Evolutionary conservation across 495 filamentous ascomycete genomes (phyloP), one percentile per base, ranked within the genome.

Genomic region (Aspergillus saccharolyticus): DNA sequence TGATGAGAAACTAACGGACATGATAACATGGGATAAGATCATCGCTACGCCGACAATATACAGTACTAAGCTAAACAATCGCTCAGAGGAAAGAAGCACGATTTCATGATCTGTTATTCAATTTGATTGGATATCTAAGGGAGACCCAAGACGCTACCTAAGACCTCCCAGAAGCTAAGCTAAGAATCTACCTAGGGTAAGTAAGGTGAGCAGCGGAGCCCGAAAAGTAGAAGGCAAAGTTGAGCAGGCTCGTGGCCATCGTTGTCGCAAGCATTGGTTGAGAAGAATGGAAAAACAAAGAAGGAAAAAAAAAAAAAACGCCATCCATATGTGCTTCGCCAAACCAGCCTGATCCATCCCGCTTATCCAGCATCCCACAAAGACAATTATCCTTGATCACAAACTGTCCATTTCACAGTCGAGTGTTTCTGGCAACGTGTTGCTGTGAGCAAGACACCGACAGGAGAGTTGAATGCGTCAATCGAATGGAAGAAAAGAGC

Each of bases 101-200:
- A 9, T 5, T 39, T 39, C 5, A 39, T 39, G 4, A 12, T 8
- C 14, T 39, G 33, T 52, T 61, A n/a, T 55, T 54, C 47, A 58
- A 50, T 28, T 60, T 52, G 45, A 53, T 59, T 55, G 56, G 51
- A 58, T 57, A 44, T 61, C 57, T 59, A 58, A 15, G 5, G 12
- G 33, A 12, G 10, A 2, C 4, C 33, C 7, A 39, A 39, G 33
- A 39, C 33, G 14, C 6, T 39, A 39, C 33, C 33, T 39, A 39
- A 12, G 2, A 39, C 33, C 6, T 39, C 7, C 7, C 33, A 9
- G 6, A 39, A 39, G 33, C 33, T 15, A 39, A 39, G 10, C 33
- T 39, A 39, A 39, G 2, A 12, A 39, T 10, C 33, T 39, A 39
- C 33, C 33, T 39, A 39, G 14, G 33, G 33, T 39, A 12, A 39